Percentiles rank a stretch among this genome's conserved stretches.
phyloP scores from a whole-genome alignment of 257 asterid species.

The Scutellaria baicalensis region DNA sequence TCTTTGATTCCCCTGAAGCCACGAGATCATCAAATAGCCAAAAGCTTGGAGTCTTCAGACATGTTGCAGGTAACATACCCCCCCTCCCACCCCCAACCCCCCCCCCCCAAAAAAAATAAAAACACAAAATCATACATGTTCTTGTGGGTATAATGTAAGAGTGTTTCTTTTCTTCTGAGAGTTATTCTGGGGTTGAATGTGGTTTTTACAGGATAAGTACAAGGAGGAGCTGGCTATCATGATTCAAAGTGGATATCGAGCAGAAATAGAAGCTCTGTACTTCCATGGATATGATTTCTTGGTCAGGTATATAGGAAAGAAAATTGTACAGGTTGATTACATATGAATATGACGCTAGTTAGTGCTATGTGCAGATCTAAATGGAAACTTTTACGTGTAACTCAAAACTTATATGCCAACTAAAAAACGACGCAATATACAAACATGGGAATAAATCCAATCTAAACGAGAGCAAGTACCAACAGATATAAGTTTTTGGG shows the following conservation, averaged over 20 bases:
- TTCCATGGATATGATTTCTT: constrained; percentile 75
- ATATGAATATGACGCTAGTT: constrained; percentile 19
- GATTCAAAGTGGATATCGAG: constrained; percentile 63
- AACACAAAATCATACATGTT: too few relatives aligned
- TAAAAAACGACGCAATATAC: too few relatives aligned
- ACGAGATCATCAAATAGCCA: constrained; percentile 70
- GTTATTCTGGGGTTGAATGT: not conserved
- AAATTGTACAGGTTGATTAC: constrained; percentile 67
- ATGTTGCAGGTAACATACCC: constrained; percentile 47
- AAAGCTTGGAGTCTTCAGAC: constrained; percentile 61
- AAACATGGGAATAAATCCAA: too few relatives aligned
- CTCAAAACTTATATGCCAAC: too few relatives aligned
- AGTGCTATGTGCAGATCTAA: not conserved
- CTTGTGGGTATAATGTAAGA: too few relatives aligned
- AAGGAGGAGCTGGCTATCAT: constrained; percentile 68
- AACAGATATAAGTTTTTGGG: too few relatives aligned
- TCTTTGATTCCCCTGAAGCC: constrained; percentile 62
- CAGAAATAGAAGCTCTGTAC: constrained; percentile 92
- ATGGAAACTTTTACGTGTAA: not conserved
- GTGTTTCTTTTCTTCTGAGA: too few relatives aligned
- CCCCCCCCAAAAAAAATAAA: too few relatives aligned
- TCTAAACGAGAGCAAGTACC: too few relatives aligned
- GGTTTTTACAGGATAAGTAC: constrained; percentile 52
- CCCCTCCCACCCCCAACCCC: too few relatives aligned
- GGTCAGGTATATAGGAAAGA: constrained; percentile 57